Evolutionary conservation across 345 rosid genomes (phyloP).

Genomic region (Sonneratia alba): DNA sequence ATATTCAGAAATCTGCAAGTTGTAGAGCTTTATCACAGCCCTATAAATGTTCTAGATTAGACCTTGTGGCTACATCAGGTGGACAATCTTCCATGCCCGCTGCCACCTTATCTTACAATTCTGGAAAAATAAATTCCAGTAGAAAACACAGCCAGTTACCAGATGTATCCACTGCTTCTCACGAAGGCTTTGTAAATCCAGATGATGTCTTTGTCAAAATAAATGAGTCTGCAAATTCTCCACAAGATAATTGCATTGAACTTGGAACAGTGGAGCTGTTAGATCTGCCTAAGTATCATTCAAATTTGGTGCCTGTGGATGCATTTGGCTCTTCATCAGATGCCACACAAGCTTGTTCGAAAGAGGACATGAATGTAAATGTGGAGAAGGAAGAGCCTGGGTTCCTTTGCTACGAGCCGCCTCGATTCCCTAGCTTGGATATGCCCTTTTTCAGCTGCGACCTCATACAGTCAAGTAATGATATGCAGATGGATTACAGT

Average conservation of each 20-base stretch:
- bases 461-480: constrained; percentile 66
- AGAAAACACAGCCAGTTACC: constrained; percentile 33
- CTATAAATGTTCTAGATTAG: constrained; percentile 35
- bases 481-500: constrained; percentile 86
- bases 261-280: constrained; percentile 36
- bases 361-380: constrained; percentile 22
- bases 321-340: constrained; percentile 40
- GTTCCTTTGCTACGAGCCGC: constrained; percentile 89
- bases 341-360: constrained; percentile 26
- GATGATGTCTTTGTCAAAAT: constrained; percentile 37
- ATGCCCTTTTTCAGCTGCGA: constrained; percentile 95
- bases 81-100: constrained; percentile 27
- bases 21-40: constrained; percentile 25
- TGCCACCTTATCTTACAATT: constrained; percentile 27
- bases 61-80: constrained; percentile 33
- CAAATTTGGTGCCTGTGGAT: constrained; percentile 54
- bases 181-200: constrained; percentile 30
- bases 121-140: constrained; percentile 20
- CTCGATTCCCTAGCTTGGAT: constrained; percentile 90
- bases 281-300: constrained; percentile 40
- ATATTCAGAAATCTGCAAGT: not conserved
- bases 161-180: constrained; percentile 29
- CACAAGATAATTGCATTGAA: constrained; percentile 23
- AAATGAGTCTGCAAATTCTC: constrained; percentile 36
- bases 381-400: constrained; percentile 47